Evolutionary conservation across 768 basidiomycete genomes (phyloP).

Genomic region (Kwoniella mangroviensis): DNA sequence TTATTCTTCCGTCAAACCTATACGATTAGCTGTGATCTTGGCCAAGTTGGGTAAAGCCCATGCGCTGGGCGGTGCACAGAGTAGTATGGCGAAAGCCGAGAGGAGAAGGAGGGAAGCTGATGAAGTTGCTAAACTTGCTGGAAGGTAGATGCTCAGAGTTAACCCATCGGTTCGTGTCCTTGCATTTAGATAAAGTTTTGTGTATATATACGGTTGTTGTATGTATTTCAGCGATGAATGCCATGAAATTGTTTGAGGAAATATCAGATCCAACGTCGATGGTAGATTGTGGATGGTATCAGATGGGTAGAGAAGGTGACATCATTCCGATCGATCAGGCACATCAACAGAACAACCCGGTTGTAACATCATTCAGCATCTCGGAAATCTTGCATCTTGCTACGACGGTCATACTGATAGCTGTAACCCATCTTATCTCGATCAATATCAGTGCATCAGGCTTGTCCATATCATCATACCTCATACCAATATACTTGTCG

Average conservation of each 20-base stretch:
- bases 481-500: too few relatives aligned
- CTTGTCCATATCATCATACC: too few relatives aligned
- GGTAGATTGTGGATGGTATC: too few relatives aligned
- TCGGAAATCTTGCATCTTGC: not conserved
- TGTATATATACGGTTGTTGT: not conserved
- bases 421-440: too few relatives aligned
- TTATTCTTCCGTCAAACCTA: conserved; percentile 53
- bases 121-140: conserved; percentile 45
- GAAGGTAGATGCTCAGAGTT: not conserved
- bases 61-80: conserved; percentile 18
- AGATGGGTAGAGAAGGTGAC: too few relatives aligned
- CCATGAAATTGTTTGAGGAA: too few relatives aligned
- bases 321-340: conserved; percentile 20
- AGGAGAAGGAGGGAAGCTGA: conserved; percentile 52
- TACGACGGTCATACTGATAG: too few relatives aligned
- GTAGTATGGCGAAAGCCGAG: conserved; percentile 40
- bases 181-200: not conserved
- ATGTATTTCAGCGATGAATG: not conserved
- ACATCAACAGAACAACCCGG: not conserved
- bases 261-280: too few relatives aligned
- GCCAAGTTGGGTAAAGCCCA: conserved; percentile 52
- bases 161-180: not conserved
- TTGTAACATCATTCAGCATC: too few relatives aligned
- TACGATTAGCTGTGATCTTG: conserved; percentile 51
- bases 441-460: too few relatives aligned